phyloP scores from a whole-genome alignment of 2,329 filamentous ascomycete species.

The Aspergillus eucalypticola region DNA sequence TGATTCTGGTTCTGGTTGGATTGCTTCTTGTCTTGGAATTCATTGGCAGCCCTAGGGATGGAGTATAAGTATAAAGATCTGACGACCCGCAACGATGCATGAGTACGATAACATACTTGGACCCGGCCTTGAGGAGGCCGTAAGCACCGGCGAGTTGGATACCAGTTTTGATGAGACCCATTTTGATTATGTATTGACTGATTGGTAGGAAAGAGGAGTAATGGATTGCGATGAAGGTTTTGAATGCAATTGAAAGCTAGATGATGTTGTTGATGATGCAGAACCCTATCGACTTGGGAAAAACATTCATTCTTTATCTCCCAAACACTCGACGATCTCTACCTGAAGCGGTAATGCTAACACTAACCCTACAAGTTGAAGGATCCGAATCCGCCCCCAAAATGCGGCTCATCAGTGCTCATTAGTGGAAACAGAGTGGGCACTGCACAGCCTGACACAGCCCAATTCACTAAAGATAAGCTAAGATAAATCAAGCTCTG shows the following conservation, averaged over 20 bases:
- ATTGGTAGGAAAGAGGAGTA: no score
- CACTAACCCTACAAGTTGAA: background rate
- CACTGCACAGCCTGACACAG: background rate
- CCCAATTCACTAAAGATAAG: no score
- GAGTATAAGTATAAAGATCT: background rate
- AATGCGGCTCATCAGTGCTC: background rate
- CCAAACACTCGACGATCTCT: background rate
- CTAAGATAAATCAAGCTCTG: no score
- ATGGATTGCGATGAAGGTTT: background rate
- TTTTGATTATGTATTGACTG: background rate
- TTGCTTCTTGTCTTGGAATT: background rate
- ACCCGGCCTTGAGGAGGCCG: background rate
- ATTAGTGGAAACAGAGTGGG: background rate
- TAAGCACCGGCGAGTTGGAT: background rate
- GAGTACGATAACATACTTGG: background rate
- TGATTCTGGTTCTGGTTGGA: background rate
- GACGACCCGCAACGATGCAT: background rate
- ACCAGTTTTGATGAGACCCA: background rate
- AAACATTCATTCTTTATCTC: background rate
- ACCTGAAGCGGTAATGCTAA: background rate
- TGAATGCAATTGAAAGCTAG: background rate
- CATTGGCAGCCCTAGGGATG: background rate
- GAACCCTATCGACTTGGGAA: background rate
- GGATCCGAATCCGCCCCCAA: background rate
- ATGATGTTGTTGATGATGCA: background rate